These are phyloP conservation scores for Millerozyma acaciae DNA, from an alignment of 805 yeast species.

Conservation along the genomic window DNA sequence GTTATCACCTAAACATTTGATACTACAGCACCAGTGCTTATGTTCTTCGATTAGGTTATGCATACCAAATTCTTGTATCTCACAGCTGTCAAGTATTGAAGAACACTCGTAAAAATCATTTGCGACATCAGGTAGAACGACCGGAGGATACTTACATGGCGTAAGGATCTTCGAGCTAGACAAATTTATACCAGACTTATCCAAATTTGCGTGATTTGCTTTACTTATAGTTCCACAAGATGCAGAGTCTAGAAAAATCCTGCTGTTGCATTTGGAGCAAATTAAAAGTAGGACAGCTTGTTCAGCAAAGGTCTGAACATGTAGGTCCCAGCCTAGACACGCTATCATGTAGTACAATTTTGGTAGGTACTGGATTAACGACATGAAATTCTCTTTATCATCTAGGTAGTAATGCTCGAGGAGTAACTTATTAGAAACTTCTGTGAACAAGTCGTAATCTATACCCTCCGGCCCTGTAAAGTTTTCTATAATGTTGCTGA, in stretches of 20 bases:
- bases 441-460: slow-evolving; percentile 12
- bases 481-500: slow-evolving; percentile 5
- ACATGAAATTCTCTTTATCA: slow-evolving; percentile 31
- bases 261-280: slow-evolving; percentile 36
- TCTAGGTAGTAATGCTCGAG: slow-evolving; percentile 27
- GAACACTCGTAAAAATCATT: too few relatives aligned
- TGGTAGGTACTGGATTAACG: slow-evolving; percentile 23
- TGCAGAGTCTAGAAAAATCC: slow-evolving; percentile 24
- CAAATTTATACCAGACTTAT: slow-evolving; percentile 13
- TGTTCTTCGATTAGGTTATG: slow-evolving; percentile 27
- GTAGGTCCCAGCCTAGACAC: slow-evolving; percentile 34
- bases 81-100: too few relatives aligned
- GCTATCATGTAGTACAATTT: slow-evolving; percentile 34
- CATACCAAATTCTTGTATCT: too few relatives aligned
- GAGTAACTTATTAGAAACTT: slow-evolving; percentile 30
- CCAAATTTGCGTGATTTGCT: slow-evolving; percentile 1
- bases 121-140: too few relatives aligned
- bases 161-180: slow-evolving; percentile 23
- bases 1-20: slow-evolving; percentile 11
- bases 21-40: slow-evolving; percentile 34
- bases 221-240: slow-evolving; percentile 4
- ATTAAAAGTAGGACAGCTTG: slow-evolving; percentile 26
- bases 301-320: slow-evolving; percentile 25
- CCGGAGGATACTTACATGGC: slow-evolving; percentile 28
- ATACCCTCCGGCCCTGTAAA: slow-evolving; percentile 6